These are phyloP conservation scores for Adansonia digitata DNA, from an alignment of 345 rosid genomes.

Conservation along the genomic window DNA sequence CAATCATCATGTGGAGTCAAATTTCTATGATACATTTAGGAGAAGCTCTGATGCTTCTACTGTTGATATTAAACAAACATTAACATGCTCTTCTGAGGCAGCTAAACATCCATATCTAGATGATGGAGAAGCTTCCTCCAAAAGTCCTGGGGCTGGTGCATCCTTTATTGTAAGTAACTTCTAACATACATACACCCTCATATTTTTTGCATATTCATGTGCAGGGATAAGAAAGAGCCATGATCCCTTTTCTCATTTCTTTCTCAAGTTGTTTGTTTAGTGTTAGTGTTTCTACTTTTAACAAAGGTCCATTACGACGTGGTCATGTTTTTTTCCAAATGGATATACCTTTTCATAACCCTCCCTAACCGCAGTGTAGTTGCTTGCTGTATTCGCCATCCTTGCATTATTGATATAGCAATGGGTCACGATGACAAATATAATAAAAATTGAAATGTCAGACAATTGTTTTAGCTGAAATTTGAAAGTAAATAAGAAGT, in stretches of 20 bases:
- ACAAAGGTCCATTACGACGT: not conserved
- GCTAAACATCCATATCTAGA: constrained; percentile 27
- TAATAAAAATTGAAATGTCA: not conserved
- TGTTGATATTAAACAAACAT: constrained; percentile 30
- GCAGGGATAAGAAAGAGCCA: no score
- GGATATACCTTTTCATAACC: not conserved
- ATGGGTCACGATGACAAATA: not conserved
- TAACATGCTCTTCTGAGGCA: constrained; percentile 29
- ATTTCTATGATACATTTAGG: constrained; percentile 12
- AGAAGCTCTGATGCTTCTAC: constrained; percentile 31
- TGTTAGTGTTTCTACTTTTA: not conserved
- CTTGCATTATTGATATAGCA: not conserved
- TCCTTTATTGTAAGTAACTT: constrained; percentile 34
- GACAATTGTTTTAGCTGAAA: not conserved
- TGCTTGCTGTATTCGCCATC: not conserved
- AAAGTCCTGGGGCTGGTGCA: constrained; percentile 21
- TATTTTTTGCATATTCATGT: not conserved
- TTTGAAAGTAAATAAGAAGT: no score
- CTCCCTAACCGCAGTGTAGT: not conserved
- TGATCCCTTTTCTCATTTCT: not conserved
- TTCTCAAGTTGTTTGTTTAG: not conserved
- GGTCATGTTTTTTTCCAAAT: not conserved
- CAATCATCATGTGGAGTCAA: constrained; percentile 24
- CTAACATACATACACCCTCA: not conserved
- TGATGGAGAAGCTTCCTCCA: constrained; percentile 17